Evolutionary conservation across 768 basidiomycete species (phyloP).

Genomic region (Dendrothele bispora): DNA sequence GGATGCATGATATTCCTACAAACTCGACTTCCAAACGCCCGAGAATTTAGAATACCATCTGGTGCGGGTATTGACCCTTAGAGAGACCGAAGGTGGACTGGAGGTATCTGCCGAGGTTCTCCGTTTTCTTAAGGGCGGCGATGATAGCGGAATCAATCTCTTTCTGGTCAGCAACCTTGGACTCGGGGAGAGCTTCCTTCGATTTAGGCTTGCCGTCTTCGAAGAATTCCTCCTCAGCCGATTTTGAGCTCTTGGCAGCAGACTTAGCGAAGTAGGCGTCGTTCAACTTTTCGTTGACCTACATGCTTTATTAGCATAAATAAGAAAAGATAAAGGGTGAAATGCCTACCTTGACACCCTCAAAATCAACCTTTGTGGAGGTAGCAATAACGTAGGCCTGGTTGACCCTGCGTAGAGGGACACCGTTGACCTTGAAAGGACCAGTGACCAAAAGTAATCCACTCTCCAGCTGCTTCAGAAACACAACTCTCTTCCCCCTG

Average conservation of each 20-base stretch:
- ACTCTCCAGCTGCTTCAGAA: slow-evolving; percentile 91
- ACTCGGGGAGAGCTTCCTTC: slow-evolving; percentile 83
- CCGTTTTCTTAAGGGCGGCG: slow-evolving; percentile 85
- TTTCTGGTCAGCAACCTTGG: slow-evolving; percentile 92
- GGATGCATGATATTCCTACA: too few relatives aligned
- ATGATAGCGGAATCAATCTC: slow-evolving; percentile 77
- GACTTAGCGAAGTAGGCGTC: slow-evolving; percentile 93
- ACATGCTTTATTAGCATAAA: slow-evolving; percentile 8
- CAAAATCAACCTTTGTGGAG: slow-evolving; percentile 88
- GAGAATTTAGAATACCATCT: slow-evolving; percentile 88
- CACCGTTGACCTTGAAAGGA: slow-evolving; percentile 97
- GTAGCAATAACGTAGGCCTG: slow-evolving; percentile 99
- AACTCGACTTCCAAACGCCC: too few relatives aligned
- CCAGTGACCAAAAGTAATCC: slow-evolving; percentile 95
- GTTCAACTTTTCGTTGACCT: slow-evolving; percentile 90
- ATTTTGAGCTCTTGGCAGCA: slow-evolving; percentile 61
- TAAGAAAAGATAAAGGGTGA: slow-evolving; percentile 4
- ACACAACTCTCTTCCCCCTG: slow-evolving; percentile 97
- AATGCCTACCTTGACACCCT: slow-evolving; percentile 63
- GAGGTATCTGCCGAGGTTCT: slow-evolving; percentile 90
- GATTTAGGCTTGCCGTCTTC: slow-evolving; percentile 88
- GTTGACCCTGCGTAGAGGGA: slow-evolving; percentile 95
- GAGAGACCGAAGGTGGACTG: slow-evolving; percentile 91
- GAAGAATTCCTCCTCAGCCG: slow-evolving; percentile 98
- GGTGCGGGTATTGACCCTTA: slow-evolving; percentile 97